Base-by-base conservation (phyloP, 2,329 filamentous ascomycete species). In the Penicillium concentricum region DNA sequence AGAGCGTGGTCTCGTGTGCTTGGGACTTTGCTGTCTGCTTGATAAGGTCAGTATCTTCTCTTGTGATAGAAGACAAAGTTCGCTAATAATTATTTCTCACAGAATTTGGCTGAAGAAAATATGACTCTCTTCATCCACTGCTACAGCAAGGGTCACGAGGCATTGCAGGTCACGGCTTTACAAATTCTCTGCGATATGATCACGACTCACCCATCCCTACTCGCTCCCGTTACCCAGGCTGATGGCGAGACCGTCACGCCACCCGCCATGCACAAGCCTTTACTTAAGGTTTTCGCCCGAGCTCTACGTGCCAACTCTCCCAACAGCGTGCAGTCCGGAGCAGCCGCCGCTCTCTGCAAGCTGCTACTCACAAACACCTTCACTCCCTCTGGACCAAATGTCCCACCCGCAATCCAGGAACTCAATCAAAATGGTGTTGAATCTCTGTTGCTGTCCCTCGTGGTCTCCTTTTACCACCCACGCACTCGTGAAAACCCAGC, bases 161-260 rank as follows among this genome's bases (percentile, higher is more conserved):
- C 88, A 0, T 81, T 99, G 38, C 93, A 97, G 73, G 90, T 93
- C 49, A 96, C 92, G 9, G 90, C 92, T 0, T 78, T 97, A 32
- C 91, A 97, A 62, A 95, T 96, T 60, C 83, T 99, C 32, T 92
- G 91, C 10, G 94, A 99, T 73, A 93, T 97, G 64, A 81, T 97
- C 47, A 92, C 92, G 51, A 90, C 92, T 0, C 91, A 97, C 69
- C 92, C 91, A 15, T 85, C 89, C 0, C 84, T 96, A 57, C 84
- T 97, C 16, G 80, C 91, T 5, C 66, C 74, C 12, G 72, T 79
- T n/a, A 71, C 74, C 2, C 72, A 76, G 26, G 64, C 77, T 20
- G 76, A 80, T 37, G 69, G 72, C 56, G 69, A 74, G 42, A 85
- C 86, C 54, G 84, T 79, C 26, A 74, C 75, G 16, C 73, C 76